A percentile compares a stretch with the other conserved stretches of the same genome.
These are phyloP conservation scores for Arabidopsis thaliana DNA, from an alignment of 345 rosid species.

Conservation along the genomic window TAIR10.1 NC_003074.8:9326501-9327000, in stretches of 20 bases:
- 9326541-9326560: no score
- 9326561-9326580: no score
- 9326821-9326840: constrained; percentile 3
- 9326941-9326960: background rate
- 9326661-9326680: no score
- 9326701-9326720: background rate
- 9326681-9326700: background rate
- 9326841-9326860: constrained; percentile 7
- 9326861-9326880: background rate
- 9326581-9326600: no score
- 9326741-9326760: background rate
- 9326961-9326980: background rate
- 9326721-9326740: constrained; percentile 30
- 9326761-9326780: constrained; percentile 35
- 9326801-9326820: constrained; percentile 10
- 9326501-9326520: no score
- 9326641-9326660: no score
- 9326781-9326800: constrained; percentile 34
- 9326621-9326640: no score
- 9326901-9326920: background rate
- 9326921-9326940: constrained; percentile 10
- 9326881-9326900: background rate
- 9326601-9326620: no score
- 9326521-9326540: no score
- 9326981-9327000: background rate